Evolutionary conservation across 345 rosid species (phyloP), one percentile per base, ranked within the genome.

Genomic region (Eutrema heterophyllum): DNA sequence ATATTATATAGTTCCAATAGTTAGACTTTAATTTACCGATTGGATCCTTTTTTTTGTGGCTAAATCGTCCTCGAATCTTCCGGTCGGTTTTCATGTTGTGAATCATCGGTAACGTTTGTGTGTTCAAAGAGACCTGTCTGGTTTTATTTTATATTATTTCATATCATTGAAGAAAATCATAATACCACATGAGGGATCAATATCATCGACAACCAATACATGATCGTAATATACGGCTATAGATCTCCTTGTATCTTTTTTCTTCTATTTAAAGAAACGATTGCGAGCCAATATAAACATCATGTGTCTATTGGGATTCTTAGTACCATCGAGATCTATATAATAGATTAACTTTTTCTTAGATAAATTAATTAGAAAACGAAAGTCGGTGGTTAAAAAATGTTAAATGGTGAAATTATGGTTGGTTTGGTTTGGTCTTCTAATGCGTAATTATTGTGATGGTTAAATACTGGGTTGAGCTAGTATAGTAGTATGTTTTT

Each of bases 381-480:
- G 9, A 45, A 73, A 56, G 72, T 66, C 67, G 72, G 78, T 57
- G 74, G 41, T 16, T 53, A 21, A 0, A 54, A 53, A 12, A 55
- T 38, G 56, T 65, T 38, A 73, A 48, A 65, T 27, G 8, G 15
- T 11, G n/a, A 73, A 64, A 15, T 5, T 44, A 6, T 64, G 41
- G 57, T 45, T 35, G 3, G 71, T 57, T 21, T 32, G 32, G n/a
- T 32, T 54, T 33, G 36, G 77, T 53, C 56, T 32, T 41, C 3
- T 48, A 10, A 21, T 35, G n/a, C 39, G 13, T 48, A 64, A 39
- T 24, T 16, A 35, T 12, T 39, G 26, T 0, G 30, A 35, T 48
- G 41, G 43, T 60, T 63, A 26, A 15, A 41, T 29, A 40, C 4
- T 12, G 12, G 35, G 3, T 8, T 5, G 53, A 51, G 60, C 24